phyloP scores from a whole-genome alignment of 441 rosid species.

The Codiaeum variegatum region DNA sequence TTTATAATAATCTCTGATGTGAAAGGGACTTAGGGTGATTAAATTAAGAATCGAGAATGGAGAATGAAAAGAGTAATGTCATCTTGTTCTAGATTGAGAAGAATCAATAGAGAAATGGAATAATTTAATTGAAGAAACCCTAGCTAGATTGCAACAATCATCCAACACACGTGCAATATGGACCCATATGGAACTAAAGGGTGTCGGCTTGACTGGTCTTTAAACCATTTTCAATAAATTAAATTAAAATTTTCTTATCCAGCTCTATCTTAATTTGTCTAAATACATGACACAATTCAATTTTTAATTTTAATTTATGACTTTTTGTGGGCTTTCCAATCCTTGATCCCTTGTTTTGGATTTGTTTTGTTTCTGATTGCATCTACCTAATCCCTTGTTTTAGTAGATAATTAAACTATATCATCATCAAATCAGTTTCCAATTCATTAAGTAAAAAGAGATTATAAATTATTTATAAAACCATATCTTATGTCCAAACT shows the following conservation, averaged over 20 bases:
- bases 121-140: neutral
- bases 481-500: too few species aligned
- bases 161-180: constrained; percentile 42
- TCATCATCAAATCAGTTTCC: too few species aligned
- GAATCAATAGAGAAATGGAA: neutral
- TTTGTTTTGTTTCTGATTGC: constrained; percentile 3
- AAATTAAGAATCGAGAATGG: neutral
- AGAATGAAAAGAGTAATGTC: neutral
- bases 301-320: neutral
- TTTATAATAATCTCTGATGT: constrained; percentile 1
- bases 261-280: neutral
- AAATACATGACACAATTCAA: neutral
- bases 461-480: too few species aligned
- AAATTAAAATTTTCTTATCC: neutral
- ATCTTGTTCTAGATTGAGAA: constrained; percentile 8
- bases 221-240: neutral
- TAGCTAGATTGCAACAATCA: constrained; percentile 22
- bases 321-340: constrained; percentile 7
- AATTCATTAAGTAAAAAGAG: too few species aligned
- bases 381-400: constrained; percentile 1
- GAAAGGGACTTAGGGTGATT: neutral
- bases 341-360: constrained; percentile 8
- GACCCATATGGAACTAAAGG: constrained; percentile 42
- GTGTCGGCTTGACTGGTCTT: constrained; percentile 59
- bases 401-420: neutral